These are phyloP conservation scores for Knoxdaviesia proteae DNA, from an alignment of 2,329 filamentous ascomycete genomes.

Conservation along the genomic window DNA sequence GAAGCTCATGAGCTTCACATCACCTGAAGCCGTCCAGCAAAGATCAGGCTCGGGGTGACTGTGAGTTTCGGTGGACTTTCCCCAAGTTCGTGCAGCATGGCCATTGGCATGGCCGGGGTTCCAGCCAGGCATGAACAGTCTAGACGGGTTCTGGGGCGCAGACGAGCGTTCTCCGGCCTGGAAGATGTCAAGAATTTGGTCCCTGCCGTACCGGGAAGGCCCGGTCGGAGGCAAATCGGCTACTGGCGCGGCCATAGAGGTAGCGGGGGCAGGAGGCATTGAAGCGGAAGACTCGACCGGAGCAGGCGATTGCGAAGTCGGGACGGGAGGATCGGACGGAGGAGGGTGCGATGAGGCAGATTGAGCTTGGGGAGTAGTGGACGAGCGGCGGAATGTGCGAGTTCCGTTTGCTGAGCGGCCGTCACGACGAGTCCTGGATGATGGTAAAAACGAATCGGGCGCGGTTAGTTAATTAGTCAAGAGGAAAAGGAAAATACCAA, in stretches of 20 bases:
- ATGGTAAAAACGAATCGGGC: not conserved
- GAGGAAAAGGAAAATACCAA: too few relatives aligned
- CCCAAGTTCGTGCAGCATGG: constrained; percentile 45
- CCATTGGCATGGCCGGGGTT: constrained; percentile 54
- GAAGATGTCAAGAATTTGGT: constrained; percentile 59
- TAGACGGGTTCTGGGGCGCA: constrained; percentile 27
- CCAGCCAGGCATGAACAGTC: constrained; percentile 58
- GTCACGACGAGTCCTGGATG: constrained; percentile 33
- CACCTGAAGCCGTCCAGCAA: constrained; percentile 67
- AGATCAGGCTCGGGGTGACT: constrained; percentile 65
- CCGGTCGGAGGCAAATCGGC: not conserved
- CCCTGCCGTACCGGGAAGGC: constrained; percentile 47
- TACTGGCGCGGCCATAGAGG: not conserved
- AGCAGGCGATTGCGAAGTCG: constrained; percentile 2
- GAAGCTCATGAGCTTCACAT: constrained; percentile 49
- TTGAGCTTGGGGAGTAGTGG: constrained; percentile 31
- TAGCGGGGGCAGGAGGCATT: constrained; percentile 14
- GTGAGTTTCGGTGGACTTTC: constrained; percentile 54
- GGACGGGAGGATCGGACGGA: constrained; percentile 14
- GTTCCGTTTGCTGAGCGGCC: constrained; percentile 39
- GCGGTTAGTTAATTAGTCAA: too few relatives aligned
- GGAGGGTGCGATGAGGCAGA: constrained; percentile 15
- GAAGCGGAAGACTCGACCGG: constrained; percentile 16
- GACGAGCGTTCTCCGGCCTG: constrained; percentile 12
- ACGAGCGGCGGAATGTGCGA: constrained; percentile 41